Conservation (phyloP, 495 filamentous ascomycete species). For the Aspergillus saccharolyticus region DNA sequence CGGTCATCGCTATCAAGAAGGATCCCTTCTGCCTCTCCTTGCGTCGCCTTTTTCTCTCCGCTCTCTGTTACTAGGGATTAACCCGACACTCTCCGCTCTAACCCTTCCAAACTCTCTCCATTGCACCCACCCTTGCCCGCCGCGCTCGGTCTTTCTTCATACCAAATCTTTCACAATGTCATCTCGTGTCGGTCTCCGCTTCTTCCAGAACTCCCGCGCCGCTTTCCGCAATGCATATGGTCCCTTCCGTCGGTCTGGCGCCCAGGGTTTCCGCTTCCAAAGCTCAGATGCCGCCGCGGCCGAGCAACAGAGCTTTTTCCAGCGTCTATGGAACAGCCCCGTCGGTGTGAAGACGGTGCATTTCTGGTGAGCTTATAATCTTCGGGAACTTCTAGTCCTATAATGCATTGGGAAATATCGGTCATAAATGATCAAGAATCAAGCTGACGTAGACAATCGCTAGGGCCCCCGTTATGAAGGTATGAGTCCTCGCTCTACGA, state of each 20-base stretch:
- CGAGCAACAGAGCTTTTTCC: constrained; percentile 55
- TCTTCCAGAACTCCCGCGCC: constrained; percentile 48
- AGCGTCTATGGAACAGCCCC: constrained; percentile 79
- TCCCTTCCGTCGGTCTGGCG: constrained; percentile 49
- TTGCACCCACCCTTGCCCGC: constrained; percentile 2
- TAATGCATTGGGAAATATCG: not conserved
- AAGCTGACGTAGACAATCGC: constrained; percentile 14
- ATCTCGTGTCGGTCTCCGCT: constrained; percentile 46
- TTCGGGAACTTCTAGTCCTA: not conserved
- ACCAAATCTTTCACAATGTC: constrained; percentile 31
- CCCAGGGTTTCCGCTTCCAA: constrained; percentile 59
- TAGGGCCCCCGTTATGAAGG: constrained; percentile 97
- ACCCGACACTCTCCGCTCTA: constrained; percentile 4
- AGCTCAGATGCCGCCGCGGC: constrained; percentile 53
- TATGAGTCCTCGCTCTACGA: constrained; percentile 32
- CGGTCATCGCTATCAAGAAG: not conserved
- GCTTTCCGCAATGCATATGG: constrained; percentile 46
- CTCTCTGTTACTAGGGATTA: constrained; percentile 6
- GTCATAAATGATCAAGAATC: constrained; percentile 3
- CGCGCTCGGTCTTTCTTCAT: not conserved
- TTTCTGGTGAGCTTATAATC: constrained; percentile 68
- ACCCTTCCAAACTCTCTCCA: constrained; percentile 18
- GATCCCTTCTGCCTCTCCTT: constrained; percentile 2
- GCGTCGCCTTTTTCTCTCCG: constrained; percentile 18
- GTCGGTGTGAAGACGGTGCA: constrained; percentile 93